phyloP scores from a whole-genome alignment of 352 stramenopile species.

The Phytopythium helicoides region DNA sequence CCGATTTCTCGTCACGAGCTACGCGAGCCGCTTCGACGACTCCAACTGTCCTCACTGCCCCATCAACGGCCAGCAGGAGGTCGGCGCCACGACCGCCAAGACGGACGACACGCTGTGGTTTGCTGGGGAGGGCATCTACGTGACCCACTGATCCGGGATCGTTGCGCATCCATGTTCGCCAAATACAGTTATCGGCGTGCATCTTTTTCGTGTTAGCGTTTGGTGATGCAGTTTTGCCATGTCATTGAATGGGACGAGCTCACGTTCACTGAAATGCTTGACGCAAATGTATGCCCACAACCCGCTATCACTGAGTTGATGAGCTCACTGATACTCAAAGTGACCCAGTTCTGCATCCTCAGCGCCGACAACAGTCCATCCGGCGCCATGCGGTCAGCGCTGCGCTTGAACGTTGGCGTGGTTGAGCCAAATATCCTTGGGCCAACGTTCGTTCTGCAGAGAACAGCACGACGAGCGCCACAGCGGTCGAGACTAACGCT shows the following conservation, averaged over 20 bases:
- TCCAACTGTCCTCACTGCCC: conserved; percentile 78
- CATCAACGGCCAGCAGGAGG: conserved; percentile 86
- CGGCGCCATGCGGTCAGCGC: neutral
- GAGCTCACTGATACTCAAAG: conserved; percentile 8
- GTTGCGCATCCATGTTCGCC: no score
- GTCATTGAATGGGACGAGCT: no score
- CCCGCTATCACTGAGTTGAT: conserved; percentile 11
- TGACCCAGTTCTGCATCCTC: conserved; percentile 1
- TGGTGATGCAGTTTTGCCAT: no score
- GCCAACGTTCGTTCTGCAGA: neutral
- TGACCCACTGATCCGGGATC: conserved; percentile 44
- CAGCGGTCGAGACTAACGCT: neutral
- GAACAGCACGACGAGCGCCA: neutral
- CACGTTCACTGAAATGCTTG: conserved; percentile 10
- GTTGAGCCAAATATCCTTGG: conserved; percentile 16
- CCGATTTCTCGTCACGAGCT: conserved; percentile 50
- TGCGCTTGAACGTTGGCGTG: conserved; percentile 8
- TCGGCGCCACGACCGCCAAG: conserved; percentile 52
- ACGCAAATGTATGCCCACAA: conserved; percentile 12
- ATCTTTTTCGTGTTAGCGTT: no score
- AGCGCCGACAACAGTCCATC: neutral
- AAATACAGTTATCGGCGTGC: conserved; percentile 1
- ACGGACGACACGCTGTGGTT: conserved; percentile 71
- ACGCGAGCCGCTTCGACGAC: conserved; percentile 61
- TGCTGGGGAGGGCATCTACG: conserved; percentile 81